Base-by-base conservation (phyloP, 2,329 filamentous ascomycete genomes). In the Mycocentrospora acerina region DNA sequence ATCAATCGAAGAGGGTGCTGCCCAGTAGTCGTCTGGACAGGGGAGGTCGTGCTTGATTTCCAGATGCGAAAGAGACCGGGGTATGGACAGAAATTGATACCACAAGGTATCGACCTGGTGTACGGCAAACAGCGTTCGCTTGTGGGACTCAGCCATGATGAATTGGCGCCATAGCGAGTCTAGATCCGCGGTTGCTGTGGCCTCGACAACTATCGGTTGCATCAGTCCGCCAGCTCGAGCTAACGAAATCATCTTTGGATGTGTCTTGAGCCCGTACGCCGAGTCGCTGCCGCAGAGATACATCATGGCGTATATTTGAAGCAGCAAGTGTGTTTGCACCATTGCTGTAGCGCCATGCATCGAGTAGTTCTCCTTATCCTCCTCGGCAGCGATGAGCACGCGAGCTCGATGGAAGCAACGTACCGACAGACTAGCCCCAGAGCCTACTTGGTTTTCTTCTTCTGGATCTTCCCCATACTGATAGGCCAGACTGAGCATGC, bases 61-160 rank as follows among this genome's bases (percentile, higher is more conserved):
- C 12, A 58, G 29, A 26, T 55, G 51, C 6, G 55, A 58, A n/a
- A 58, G 37, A 3, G 45, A 51, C 2, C 53, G 48, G 5, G 53
- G 55, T 3, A 56, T 44, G 4, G 53, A 58, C 3, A 58, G 35
- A 14, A 54, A 44, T 28, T 58, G 53, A 27, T 56, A 55, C 46
- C 53, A 56, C 22, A 54, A 32, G n/a, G 46, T 37, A 28, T 51
- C 47, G 19, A 56, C 48, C 16, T 56, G 50, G 18, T 56, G 53
- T 5, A 56, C 31, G 27, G 53, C 48, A 25, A 48, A 56, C 5
- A 46, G 24, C 7, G 50, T 56, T 24, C 53, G 33, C 26, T 56
- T 52, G 7, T 38, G 41, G 18, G 46, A 38, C 29, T 51, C 53
- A 1, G 40, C 34, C 15, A 38, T 28, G 10, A 44, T 34, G 30